A percentile compares a stretch with the other conserved stretches of the same genome.
These are phyloP conservation scores for Lichtheimia ramosa DNA, from an alignment of 371 early-diverging fungal genomes.

Conservation along the genomic window DNA sequence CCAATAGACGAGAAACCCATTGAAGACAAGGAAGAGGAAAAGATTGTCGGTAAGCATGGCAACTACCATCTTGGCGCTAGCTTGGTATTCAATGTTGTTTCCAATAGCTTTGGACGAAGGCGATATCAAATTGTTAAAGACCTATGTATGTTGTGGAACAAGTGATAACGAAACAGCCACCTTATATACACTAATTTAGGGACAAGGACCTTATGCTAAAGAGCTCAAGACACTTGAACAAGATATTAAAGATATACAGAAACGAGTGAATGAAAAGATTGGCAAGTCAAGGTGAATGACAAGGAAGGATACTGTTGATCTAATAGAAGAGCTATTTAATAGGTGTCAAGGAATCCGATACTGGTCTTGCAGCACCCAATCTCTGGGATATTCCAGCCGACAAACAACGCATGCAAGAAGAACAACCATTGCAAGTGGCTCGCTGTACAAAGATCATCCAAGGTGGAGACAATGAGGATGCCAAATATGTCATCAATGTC, in stretches of 20 bases:
- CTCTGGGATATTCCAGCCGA: conserved; percentile 99
- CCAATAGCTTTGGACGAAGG: conserved; percentile 87
- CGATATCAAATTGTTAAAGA: conserved; percentile 94
- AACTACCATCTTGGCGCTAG: not conserved
- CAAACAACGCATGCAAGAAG: conserved; percentile 94
- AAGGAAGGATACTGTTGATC: not conserved
- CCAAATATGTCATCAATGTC: conserved; percentile 98
- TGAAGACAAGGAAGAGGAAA: conserved; percentile 81
- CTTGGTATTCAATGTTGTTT: not conserved
- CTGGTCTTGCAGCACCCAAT: conserved; percentile 99
- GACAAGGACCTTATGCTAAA: conserved; percentile 95
- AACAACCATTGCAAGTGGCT: conserved; percentile 98
- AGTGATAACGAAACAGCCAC: not conserved
- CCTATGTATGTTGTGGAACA: conserved; percentile 66
- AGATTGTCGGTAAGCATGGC: conserved; percentile 78
- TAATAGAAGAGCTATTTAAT: not conserved
- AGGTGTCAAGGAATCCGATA: conserved; percentile 99
- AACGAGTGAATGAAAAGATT: conserved; percentile 96
- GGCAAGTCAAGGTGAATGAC: conserved; percentile 48
- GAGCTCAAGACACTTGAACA: conserved; percentile 90
- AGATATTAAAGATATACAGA: conserved; percentile 94
- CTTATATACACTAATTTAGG: conserved; percentile 55
- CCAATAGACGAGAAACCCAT: conserved; percentile 75
- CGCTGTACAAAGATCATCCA: conserved; percentile 97
- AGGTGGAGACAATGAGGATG: conserved; percentile 70